Evolutionary conservation across 805 yeast species (phyloP), one percentile per base, ranked within the genome.

Genomic region (Saturnispora bothae): DNA sequence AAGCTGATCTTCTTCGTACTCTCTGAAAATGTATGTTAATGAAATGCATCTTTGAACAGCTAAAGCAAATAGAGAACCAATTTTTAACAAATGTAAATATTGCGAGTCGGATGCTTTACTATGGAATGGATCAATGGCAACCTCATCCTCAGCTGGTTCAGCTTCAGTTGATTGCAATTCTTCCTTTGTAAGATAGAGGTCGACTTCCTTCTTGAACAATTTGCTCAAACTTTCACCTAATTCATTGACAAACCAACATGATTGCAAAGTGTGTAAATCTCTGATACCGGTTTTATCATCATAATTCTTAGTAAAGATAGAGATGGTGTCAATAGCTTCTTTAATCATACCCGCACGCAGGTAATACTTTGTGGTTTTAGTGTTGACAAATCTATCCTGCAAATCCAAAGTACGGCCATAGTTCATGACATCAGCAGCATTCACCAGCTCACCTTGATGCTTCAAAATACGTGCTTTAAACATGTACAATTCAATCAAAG

Each of bases 321-420:
- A 76, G 14, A 83, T 79, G 21, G 74, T 62, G 37, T 73, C 77
- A 37, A 82, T 69, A 2, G 95, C 96, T 44, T 77, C 73, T 21
- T 81, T 82, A 17, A 83, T 64, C 42, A 72, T 60, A 53, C 83
- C 73, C 10, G 92, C 85, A 50, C 96, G 70, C 43, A 89, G 58
- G 36, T 71, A 74, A 53, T 92, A 92, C 55, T 85, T 85, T 33
- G 83, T 82, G 5, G 95, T 69, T 52, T 85, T 86, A 39, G 95
- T 73, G 57, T 92, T 92, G 52, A 92, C 74, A 55, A 83, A 89
- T 47, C 98, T 68, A 59, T 92, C 99, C 57, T 85, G 95, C 41
- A 82, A 67, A 55, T 92, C 96, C 40, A 82, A 59, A 38, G 65
- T 56, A 48, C 96, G 71, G 13, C 89, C 96, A 39, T 66, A 69